phyloP scores from a whole-genome alignment of 2,329 filamentous ascomycete genomes.

The Gyromitra esculenta region DNA sequence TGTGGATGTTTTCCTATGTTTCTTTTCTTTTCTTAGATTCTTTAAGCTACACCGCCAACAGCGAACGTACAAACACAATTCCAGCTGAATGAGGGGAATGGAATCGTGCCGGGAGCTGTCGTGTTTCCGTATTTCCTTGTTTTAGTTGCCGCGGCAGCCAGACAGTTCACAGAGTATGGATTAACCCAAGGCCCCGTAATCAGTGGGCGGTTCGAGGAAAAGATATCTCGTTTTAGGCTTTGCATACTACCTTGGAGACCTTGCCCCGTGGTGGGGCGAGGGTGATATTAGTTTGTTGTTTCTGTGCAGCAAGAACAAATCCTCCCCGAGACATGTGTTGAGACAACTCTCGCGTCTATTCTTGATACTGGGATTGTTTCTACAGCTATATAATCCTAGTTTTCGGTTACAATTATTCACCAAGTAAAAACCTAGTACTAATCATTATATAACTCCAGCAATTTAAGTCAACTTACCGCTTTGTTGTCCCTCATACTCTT shows the following conservation, averaged over 20 bases:
- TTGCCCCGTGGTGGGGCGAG: too few species aligned
- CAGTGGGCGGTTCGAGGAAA: not conserved
- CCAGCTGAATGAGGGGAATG: conserved; percentile 33
- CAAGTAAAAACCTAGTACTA: not conserved
- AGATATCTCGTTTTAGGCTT: not conserved
- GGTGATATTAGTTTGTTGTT: too few species aligned
- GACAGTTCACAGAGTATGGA: not conserved
- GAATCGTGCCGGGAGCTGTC: conserved; percentile 23
- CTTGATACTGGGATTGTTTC: not conserved
- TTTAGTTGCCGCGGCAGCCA: conserved; percentile 40
- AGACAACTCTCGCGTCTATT: not conserved
- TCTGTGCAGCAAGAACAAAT: too few species aligned
- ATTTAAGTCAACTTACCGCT: not conserved
- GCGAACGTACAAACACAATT: not conserved
- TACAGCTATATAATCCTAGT: not conserved
- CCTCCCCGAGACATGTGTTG: too few species aligned
- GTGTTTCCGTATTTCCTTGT: not conserved
- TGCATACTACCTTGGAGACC: too few species aligned
- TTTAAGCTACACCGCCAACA: not conserved
- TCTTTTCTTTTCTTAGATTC: not conserved
- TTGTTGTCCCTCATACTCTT: too few species aligned
- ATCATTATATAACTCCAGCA: not conserved
- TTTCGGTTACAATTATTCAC: not conserved
- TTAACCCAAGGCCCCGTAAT: not conserved
- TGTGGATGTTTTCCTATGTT: not conserved